Percentiles rank a stretch among this genome's conserved stretches.
Evolutionary conservation across 208 protist genomes (phyloP).

Genomic region (Trypanosoma lewisi): DNA sequence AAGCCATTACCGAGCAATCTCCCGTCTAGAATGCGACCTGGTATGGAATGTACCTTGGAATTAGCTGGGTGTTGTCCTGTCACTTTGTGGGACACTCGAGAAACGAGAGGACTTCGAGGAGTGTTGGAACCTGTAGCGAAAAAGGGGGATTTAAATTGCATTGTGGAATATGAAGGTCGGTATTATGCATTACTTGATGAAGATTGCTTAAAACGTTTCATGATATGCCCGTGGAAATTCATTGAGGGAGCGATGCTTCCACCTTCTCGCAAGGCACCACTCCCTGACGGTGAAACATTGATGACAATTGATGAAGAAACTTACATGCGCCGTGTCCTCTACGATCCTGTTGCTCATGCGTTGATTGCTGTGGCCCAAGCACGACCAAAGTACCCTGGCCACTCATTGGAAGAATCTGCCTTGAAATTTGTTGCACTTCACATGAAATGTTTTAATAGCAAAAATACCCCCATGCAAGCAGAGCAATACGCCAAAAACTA

Average conservation of each 20-base stretch:
- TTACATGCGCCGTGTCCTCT: slow-evolving; percentile 80
- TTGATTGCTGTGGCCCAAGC: slow-evolving; percentile 66
- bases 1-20: slow-evolving; percentile 51
- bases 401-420: slow-evolving; percentile 81
- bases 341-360: slow-evolving; percentile 80
- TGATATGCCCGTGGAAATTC: slow-evolving; percentile 86
- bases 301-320: slow-evolving; percentile 55
- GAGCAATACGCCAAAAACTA: slow-evolving; percentile 68
- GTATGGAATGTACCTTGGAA: slow-evolving; percentile 34
- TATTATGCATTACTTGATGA: slow-evolving; percentile 70
- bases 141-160: slow-evolving; percentile 49
- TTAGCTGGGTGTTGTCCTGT: slow-evolving; percentile 89
- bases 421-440: slow-evolving; percentile 88
- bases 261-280: slow-evolving; percentile 60
- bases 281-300: slow-evolving; percentile 32
- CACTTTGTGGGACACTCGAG: slow-evolving; percentile 86
- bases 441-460: slow-evolving; percentile 80
- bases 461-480: slow-evolving; percentile 60
- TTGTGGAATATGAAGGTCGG: slow-evolving; percentile 78
- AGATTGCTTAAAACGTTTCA: slow-evolving; percentile 53
- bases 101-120: slow-evolving; percentile 67
- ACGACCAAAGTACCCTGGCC: slow-evolving; percentile 81
- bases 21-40: slow-evolving; percentile 26
- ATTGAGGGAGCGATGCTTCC: slow-evolving; percentile 62
- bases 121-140: slow-evolving; percentile 71